Evolutionary conservation across 1,139 yeast genomes (phyloP), one percentile per base, ranked within the genome.

Genomic region (Debaryomycetaceae sp.): DNA sequence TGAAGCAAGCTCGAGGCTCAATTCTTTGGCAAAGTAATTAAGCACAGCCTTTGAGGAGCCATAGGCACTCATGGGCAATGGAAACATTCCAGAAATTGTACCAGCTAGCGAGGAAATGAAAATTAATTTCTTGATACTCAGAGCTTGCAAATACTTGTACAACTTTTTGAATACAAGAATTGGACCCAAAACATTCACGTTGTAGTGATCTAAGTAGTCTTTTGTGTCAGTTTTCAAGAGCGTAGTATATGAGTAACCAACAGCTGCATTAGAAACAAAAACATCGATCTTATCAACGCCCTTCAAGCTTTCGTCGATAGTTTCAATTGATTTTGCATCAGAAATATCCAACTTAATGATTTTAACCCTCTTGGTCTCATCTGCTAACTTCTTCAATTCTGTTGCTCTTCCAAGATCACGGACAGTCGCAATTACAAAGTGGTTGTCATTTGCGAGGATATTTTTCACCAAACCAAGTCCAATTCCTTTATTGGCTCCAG

Each of bases 31-130:
- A 6, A 56, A 24, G 48, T 51, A 53, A 45, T 64, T 65, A 23
- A 65, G 44, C 5, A 66, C 67, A 6, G 68, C 68, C 44, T 68
- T 68, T 11, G 71, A 62, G 20, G 51, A 55, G 27, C 58, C 58
- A 45, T 63, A 65, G 11, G 66, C 62, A 9, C 57, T 54, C 39
- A 57, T 45, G 45, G 24, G 30, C 52, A 42, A 5, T 41, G 46
- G 45, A n/a, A 47, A 35, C 42, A 42, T 41, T 6, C 40, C 40
- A 9, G 38, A 50, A 39, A 63, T 52, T 4, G 66, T 55, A 0
- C 63, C 68, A 40, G 55, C 56, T n/a, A 51, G 36, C 35, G 62
- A 52, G 6, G 70, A 59, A 13, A 63, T 51, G 45, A 62, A 57
- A 0, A 59, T 47, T 11, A 65, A 46, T 42, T 61, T 60, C 44